A percentile compares a stretch with the other conserved stretches of the same genome.
Conservation (phyloP, 352 stramenopile genomes). For the Pythium sp. region DNA sequence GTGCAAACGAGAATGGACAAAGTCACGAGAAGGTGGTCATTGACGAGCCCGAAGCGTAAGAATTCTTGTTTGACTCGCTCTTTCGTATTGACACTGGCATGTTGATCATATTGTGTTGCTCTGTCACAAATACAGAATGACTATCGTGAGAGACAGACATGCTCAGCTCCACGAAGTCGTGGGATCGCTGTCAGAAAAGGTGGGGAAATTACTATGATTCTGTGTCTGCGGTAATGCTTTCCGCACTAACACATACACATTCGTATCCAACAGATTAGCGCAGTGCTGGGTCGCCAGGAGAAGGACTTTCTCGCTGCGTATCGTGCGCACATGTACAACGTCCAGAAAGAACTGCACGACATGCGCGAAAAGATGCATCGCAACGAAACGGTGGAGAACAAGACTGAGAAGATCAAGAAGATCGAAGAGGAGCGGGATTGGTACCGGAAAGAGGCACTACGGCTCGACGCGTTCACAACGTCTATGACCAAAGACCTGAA, state of each 20-base stretch:
- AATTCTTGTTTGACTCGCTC: not conserved
- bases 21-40: constrained; percentile 16
- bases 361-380: constrained; percentile 87
- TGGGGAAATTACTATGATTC: constrained; percentile 6
- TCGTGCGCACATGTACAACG: constrained; percentile 94
- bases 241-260: not conserved
- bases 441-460: constrained; percentile 90
- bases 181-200: constrained; percentile 80
- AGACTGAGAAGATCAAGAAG: constrained; percentile 90
- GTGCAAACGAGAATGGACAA: constrained; percentile 7
- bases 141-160: constrained; percentile 72
- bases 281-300: constrained; percentile 89
- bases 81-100: not conserved
- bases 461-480: constrained; percentile 88
- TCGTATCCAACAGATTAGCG: constrained; percentile 56
- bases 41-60: constrained; percentile 53
- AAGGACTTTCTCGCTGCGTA: constrained; percentile 92
- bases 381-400: constrained; percentile 87
- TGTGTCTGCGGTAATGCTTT: not conserved
- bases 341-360: constrained; percentile 93
- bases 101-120: not conserved
- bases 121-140: constrained; percentile 49
- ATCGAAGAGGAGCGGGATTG: constrained; percentile 94
- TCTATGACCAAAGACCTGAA: constrained; percentile 93
- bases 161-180: constrained; percentile 80